Percentiles rank a stretch among this genome's conserved stretches.
Evolutionary conservation across 2,329 filamentous ascomycete species (phyloP).

Genomic region (Epichloe sp.): DNA sequence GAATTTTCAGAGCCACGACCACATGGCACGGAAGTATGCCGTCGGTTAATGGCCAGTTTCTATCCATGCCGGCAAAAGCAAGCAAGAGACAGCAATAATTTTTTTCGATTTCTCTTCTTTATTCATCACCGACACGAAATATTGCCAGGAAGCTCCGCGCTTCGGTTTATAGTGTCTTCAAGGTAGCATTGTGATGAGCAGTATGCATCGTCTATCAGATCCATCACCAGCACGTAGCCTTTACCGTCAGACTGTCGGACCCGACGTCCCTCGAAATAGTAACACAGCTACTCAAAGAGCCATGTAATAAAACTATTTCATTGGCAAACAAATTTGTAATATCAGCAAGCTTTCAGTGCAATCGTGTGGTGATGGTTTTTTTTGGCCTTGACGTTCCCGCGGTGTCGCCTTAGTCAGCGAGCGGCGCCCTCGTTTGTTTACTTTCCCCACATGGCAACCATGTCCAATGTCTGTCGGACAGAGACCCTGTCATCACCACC

Average conservation of each 20-base stretch:
- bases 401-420: conserved; percentile 12
- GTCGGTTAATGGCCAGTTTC: neutral
- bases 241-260: neutral
- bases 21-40: neutral
- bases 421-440: conserved; percentile 20
- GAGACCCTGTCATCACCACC: neutral
- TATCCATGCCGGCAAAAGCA: neutral
- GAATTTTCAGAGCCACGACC: neutral
- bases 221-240: neutral
- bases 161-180: neutral
- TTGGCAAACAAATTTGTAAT: neutral
- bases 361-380: neutral
- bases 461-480: conserved; percentile 8
- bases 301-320: neutral
- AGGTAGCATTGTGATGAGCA: neutral
- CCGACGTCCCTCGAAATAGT: neutral
- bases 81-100: neutral
- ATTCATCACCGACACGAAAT: too few relatives aligned
- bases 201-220: too few relatives aligned
- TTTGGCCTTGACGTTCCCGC: too few relatives aligned
- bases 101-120: neutral
- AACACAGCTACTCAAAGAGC: neutral
- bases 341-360: neutral
- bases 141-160: neutral
- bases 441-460: conserved; percentile 26